These are phyloP conservation scores for Pistacia atlantica DNA, from an alignment of 345 rosid species.

Conservation along the genomic window DNA sequence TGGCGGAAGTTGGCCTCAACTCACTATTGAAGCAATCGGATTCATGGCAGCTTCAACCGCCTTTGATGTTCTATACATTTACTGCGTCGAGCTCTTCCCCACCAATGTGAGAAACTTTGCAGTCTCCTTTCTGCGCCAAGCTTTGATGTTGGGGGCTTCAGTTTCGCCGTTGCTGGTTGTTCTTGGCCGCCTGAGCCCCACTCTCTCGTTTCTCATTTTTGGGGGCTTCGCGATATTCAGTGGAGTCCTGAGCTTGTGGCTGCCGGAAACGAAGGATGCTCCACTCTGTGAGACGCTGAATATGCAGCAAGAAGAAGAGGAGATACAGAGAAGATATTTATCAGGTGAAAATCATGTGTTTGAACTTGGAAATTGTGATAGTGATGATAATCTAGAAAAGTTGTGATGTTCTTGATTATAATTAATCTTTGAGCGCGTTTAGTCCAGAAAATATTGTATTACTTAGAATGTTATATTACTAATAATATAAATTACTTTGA, in stretches of 20 bases:
- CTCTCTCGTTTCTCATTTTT: conserved; percentile 57
- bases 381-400: too few species aligned
- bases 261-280: conserved; percentile 63
- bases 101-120: conserved; percentile 75
- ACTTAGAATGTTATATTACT: too few species aligned
- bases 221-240: conserved; percentile 54
- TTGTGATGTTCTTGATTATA: too few species aligned
- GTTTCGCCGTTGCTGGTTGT: conserved; percentile 66
- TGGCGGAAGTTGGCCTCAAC: conserved; percentile 53
- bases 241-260: conserved; percentile 55
- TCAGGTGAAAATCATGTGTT: conserved; percentile 11
- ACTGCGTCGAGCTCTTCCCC: conserved; percentile 69
- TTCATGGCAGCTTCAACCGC: conserved; percentile 73
- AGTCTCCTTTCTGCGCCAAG: conserved; percentile 54
- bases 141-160: conserved; percentile 78
- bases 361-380: conserved; percentile 19
- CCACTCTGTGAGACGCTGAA: conserved; percentile 67
- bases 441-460: too few species aligned
- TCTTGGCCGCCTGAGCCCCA: conserved; percentile 51
- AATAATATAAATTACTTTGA: too few species aligned
- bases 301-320: conserved; percentile 51
- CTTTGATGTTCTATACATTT: conserved; percentile 58
- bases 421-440: too few species aligned
- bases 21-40: conserved; percentile 52
- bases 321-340: conserved; percentile 19